phyloP scores from a whole-genome alignment of 2,329 filamentous ascomycete species.

The Huntiella decipiens region DNA sequence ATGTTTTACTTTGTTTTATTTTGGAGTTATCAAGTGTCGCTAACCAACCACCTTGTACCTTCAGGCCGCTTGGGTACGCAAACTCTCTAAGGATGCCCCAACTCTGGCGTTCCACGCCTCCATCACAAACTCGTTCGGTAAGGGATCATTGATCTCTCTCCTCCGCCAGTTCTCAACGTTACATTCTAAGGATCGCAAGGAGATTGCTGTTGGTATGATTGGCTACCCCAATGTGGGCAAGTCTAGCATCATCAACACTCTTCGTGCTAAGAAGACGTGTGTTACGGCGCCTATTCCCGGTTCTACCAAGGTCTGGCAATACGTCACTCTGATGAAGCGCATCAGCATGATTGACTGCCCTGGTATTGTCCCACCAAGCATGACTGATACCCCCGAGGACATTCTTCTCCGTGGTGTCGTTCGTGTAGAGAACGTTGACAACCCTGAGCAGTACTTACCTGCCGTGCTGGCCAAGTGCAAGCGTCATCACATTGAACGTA shows the following conservation, averaged over 20 bases:
- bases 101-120: conserved; percentile 88
- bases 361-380: conserved; percentile 82
- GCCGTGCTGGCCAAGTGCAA: conserved; percentile 67
- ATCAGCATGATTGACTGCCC: conserved; percentile 88
- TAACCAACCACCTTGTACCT: conserved; percentile 13
- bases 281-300: conserved; percentile 81
- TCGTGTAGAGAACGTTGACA: conserved; percentile 85
- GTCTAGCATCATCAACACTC: conserved; percentile 89
- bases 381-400: conserved; percentile 66
- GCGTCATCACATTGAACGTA: conserved; percentile 73
- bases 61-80: conserved; percentile 82
- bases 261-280: conserved; percentile 86
- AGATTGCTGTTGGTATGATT: conserved; percentile 81
- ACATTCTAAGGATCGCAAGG: conserved; percentile 66
- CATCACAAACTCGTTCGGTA: conserved; percentile 92
- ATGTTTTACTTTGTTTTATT: conserved; percentile 11
- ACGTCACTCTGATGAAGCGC: conserved; percentile 84
- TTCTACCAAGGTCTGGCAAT: conserved; percentile 86
- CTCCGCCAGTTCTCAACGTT: conserved; percentile 82
- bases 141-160: conserved; percentile 81
- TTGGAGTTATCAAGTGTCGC: too few species aligned
- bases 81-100: conserved; percentile 75
- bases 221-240: conserved; percentile 74
- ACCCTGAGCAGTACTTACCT: conserved; percentile 88
- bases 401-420: conserved; percentile 82